Conservation (phyloP, 2,329 filamentous ascomycete species). For the Diaporthe citrichinensis region DNA sequence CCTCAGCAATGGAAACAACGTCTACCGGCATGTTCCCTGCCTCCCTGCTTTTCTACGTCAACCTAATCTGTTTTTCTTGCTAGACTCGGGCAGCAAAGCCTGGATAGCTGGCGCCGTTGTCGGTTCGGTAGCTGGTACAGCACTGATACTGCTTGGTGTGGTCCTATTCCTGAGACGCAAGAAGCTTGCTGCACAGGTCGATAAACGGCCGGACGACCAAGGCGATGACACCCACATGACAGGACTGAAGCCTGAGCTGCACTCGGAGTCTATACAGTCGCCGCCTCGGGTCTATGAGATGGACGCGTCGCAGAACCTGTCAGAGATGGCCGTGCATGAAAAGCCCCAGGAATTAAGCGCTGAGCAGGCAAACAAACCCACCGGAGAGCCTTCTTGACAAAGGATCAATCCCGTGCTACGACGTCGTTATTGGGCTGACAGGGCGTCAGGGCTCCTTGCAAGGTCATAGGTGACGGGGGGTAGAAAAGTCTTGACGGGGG, state of each 20-base stretch:
- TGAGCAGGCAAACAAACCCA: background rate
- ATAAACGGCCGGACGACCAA: background rate
- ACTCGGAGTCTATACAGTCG: background rate
- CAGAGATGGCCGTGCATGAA: constrained; percentile 10
- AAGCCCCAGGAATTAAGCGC: background rate
- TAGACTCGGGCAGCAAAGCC: constrained; percentile 15
- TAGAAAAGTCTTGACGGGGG: too few species aligned
- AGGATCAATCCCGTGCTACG: background rate
- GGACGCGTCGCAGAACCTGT: background rate
- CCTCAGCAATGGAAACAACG: background rate
- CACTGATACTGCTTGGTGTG: constrained; percentile 4
- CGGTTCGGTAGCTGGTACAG: background rate
- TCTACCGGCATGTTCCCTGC: background rate
- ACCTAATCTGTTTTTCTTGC: background rate
- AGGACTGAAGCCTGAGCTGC: constrained; percentile 1
- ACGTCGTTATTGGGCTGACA: background rate
- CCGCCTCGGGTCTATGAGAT: constrained; percentile 8
- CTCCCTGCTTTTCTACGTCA: background rate
- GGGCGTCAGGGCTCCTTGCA: background rate
- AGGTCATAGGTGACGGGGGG: too few species aligned
- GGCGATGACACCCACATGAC: background rate
- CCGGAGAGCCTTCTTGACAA: background rate
- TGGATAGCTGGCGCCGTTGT: constrained; percentile 35
- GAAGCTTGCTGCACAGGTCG: background rate
- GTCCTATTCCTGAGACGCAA: background rate